Evolutionary conservation across 2,329 filamentous ascomycete species (phyloP).

Genomic region (Fonsecaea nubica): DNA sequence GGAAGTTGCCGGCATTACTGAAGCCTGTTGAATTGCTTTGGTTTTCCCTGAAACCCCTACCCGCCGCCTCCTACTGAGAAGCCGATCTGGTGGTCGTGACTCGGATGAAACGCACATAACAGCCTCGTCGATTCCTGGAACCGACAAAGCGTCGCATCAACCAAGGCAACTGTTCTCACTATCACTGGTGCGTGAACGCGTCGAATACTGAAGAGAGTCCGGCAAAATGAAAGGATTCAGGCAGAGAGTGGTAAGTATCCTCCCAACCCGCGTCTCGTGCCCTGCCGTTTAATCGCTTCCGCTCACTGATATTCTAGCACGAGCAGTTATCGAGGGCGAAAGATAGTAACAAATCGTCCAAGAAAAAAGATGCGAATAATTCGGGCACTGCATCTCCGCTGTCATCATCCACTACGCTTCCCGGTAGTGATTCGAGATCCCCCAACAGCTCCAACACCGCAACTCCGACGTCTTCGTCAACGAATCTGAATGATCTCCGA

Average conservation of each 20-base stretch:
- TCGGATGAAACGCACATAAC: slow-evolving; percentile 23
- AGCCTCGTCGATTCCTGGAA: slow-evolving; percentile 10
- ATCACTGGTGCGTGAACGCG: slow-evolving; percentile 20
- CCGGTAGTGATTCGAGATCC: slow-evolving; percentile 57
- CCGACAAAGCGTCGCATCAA: slow-evolving; percentile 28
- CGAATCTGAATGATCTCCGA: slow-evolving; percentile 81
- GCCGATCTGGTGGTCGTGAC: slow-evolving; percentile 8
- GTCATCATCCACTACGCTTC: slow-evolving; percentile 57
- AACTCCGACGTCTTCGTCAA: slow-evolving; percentile 88
- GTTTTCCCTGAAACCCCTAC: neutral
- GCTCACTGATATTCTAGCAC: slow-evolving; percentile 56
- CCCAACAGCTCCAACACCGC: slow-evolving; percentile 66
- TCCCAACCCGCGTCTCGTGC: neutral
- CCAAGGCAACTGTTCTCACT: slow-evolving; percentile 16
- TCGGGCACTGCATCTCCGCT: slow-evolving; percentile 81
- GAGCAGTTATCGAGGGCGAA: slow-evolving; percentile 91
- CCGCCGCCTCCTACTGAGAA: slow-evolving; percentile 1
- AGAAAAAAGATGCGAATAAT: slow-evolving; percentile 61
- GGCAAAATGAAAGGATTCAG: slow-evolving; percentile 94
- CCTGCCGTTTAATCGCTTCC: slow-evolving; percentile 19
- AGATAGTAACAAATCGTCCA: slow-evolving; percentile 80
- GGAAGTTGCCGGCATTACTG: neutral
- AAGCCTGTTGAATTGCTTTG: slow-evolving; percentile 1
- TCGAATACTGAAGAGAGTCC: slow-evolving; percentile 36
- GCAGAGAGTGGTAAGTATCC: slow-evolving; percentile 85